Conservation (phyloP, 805 yeast species). For the Tetrapisispora pingtungensis region DNA sequence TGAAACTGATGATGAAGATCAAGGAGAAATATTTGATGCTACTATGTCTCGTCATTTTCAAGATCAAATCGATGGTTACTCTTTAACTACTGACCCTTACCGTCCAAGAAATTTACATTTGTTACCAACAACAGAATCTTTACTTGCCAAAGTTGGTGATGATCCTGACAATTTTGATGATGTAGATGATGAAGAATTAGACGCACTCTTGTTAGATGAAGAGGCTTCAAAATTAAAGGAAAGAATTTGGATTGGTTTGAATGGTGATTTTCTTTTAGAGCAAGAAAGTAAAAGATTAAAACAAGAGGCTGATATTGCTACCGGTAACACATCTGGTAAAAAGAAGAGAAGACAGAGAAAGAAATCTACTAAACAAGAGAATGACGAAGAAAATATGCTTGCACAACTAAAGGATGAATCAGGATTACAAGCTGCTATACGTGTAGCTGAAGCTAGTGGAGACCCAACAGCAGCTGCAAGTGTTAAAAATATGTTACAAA, state of each 20-base stretch:
- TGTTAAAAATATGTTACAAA: constrained; percentile 66
- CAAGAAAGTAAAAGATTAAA: constrained; percentile 80
- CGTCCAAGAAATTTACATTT: constrained; percentile 46
- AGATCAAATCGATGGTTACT: constrained; percentile 27
- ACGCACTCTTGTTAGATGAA: constrained; percentile 46
- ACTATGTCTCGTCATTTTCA: constrained; percentile 14
- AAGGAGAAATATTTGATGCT: constrained; percentile 9
- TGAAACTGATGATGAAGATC: constrained; percentile 9
- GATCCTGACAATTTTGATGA: constrained; percentile 59
- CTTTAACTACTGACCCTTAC: constrained; percentile 33
- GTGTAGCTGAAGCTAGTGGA: constrained; percentile 26
- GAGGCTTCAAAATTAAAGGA: constrained; percentile 70
- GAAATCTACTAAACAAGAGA: constrained; percentile 8
- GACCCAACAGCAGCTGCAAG: constrained; percentile 61
- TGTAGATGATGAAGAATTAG: constrained; percentile 76
- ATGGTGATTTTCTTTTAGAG: constrained; percentile 74
- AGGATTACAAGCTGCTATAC: constrained; percentile 34
- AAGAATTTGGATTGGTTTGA: constrained; percentile 80
- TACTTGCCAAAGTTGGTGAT: constrained; percentile 45
- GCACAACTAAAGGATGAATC: constrained; percentile 20
- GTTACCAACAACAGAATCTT: constrained; percentile 49
- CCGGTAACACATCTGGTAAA: constrained; percentile 60
- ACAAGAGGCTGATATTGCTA: constrained; percentile 74
- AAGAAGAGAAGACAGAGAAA: constrained; percentile 33
- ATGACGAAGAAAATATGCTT: constrained; percentile 8